These are phyloP conservation scores for Litsea cubeba DNA, from an alignment of 164 flowering plant genomes.

Conservation along the genomic window DNA sequence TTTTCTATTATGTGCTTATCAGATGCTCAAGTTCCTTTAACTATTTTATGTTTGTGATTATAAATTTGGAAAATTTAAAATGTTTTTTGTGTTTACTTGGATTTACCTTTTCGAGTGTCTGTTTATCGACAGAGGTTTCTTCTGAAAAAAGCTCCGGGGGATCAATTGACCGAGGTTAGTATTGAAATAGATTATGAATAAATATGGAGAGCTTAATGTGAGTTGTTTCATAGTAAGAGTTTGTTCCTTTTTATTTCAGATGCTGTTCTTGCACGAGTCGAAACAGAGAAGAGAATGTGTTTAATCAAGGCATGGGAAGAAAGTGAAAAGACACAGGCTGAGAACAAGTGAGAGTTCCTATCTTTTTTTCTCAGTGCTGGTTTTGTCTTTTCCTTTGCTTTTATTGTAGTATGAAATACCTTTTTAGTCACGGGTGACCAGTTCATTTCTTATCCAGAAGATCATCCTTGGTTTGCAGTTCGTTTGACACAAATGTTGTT, in stretches of 20 bases:
- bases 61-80: not conserved
- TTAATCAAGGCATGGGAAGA: constrained; percentile 96
- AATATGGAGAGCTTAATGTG: not conserved
- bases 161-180: constrained; percentile 63
- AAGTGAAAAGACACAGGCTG: constrained; percentile 69
- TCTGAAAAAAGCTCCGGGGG: constrained; percentile 49
- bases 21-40: too few relatives aligned
- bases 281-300: constrained; percentile 65
- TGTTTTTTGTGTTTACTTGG: not conserved
- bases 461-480: not conserved
- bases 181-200: not conserved
- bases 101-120: not conserved
- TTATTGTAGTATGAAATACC: not conserved
- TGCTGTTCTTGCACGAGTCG: constrained; percentile 61
- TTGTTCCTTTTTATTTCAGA: constrained; percentile 34
- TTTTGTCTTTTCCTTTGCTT: not conserved
- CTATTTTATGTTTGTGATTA: not conserved
- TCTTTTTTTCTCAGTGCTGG: not conserved
- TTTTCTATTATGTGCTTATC: not conserved
- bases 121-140: constrained; percentile 31
- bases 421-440: too few relatives aligned
- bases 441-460: not conserved
- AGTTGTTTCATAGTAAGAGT: not conserved
- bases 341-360: constrained; percentile 64
- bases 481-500: not conserved